Evolutionary conservation across 2,329 filamentous ascomycete genomes (phyloP).

Genomic region (Trichoderma breve): DNA sequence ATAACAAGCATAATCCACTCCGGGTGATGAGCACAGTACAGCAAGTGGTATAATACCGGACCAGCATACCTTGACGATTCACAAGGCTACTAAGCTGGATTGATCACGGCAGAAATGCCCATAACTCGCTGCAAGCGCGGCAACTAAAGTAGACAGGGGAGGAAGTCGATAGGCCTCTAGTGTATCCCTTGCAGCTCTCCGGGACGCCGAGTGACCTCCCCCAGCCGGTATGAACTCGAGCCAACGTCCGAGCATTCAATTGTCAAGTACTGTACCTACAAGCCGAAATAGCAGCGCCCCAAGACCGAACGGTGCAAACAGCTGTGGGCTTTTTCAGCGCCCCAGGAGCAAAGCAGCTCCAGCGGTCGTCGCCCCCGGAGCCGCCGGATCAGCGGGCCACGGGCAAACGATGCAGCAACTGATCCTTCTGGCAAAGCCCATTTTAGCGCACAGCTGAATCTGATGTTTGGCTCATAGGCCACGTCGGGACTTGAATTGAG

Average conservation of each 20-base stretch:
- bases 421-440: not conserved
- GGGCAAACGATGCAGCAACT: not conserved
- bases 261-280: not conserved
- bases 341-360: not conserved
- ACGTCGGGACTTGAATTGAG: constrained; percentile 19
- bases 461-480: constrained; percentile 6
- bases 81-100: not conserved
- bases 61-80: not conserved
- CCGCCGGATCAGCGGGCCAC: constrained; percentile 8
- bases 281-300: not conserved
- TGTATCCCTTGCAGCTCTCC: not conserved
- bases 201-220: not conserved
- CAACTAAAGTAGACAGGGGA: constrained; percentile 8
- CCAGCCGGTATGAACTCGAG: not conserved
- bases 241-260: not conserved
- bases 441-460: constrained; percentile 15
- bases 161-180: not conserved
- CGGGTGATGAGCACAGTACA: not conserved
- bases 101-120: not conserved
- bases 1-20: not conserved
- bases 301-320: not conserved
- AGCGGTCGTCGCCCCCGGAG: not conserved
- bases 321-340: not conserved
- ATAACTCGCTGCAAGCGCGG: constrained; percentile 13
- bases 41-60: not conserved